Conservation (phyloP, 2,329 filamentous ascomycete species). For the Cyclaneusma minus region DNA sequence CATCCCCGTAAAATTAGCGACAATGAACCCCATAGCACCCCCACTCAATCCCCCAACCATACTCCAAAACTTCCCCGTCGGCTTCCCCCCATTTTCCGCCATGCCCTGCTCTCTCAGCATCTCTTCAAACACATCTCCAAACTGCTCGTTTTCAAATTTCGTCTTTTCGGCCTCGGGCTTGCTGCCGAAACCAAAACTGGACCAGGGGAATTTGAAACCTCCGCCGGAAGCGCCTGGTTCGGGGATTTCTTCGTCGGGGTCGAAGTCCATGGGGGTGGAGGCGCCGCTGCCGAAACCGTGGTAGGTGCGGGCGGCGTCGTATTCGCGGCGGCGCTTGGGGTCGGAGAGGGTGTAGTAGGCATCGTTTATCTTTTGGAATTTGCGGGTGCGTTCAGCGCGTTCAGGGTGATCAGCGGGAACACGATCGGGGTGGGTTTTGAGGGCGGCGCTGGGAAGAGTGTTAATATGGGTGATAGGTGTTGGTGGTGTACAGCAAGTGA, state of each 20-base stretch:
- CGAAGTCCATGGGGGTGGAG: constrained; percentile 30
- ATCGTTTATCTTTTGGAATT: constrained; percentile 85
- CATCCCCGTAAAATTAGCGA: constrained; percentile 80
- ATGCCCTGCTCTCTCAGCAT: constrained; percentile 72
- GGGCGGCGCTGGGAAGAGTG: constrained; percentile 45
- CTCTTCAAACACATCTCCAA: constrained; percentile 76
- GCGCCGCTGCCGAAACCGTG: constrained; percentile 25
- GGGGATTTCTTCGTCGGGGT: constrained; percentile 23
- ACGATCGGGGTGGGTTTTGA: constrained; percentile 89
- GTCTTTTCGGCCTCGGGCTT: constrained; percentile 34
- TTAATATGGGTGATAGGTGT: constrained; percentile 1
- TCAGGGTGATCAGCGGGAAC: constrained; percentile 75
- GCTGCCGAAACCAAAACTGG: constrained; percentile 40
- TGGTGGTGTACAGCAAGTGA: not conserved
- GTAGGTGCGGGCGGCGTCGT: constrained; percentile 57
- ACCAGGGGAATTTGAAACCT: constrained; percentile 58
- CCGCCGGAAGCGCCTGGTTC: constrained; percentile 23
- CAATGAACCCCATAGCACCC: constrained; percentile 83
- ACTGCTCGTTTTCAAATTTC: constrained; percentile 60
- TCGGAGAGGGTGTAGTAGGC: constrained; percentile 89
- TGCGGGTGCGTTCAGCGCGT: constrained; percentile 63
- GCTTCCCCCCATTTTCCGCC: constrained; percentile 44
- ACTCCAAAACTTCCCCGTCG: constrained; percentile 70
- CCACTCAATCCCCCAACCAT: constrained; percentile 75
- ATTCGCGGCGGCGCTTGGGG: constrained; percentile 58